A percentile compares a stretch with the other conserved stretches of the same genome.
phyloP scores from a whole-genome alignment of 257 asterid species.

The Echium plantagineum region DNA sequence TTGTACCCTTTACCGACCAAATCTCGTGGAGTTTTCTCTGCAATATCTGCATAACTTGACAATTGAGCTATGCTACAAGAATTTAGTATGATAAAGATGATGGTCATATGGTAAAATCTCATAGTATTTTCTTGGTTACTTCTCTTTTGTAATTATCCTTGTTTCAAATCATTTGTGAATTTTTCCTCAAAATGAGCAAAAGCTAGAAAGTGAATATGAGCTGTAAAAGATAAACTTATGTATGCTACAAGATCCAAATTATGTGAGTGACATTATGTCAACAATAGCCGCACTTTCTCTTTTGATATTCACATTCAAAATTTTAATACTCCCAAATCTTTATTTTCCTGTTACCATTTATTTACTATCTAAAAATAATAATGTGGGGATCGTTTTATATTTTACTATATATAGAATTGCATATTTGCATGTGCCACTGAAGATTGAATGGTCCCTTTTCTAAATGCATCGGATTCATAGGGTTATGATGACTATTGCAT shows the following conservation, averaged over 20 bases:
- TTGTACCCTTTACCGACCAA: slow-evolving; percentile 8
- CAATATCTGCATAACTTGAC: slow-evolving; percentile 1
- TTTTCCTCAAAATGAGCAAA: slow-evolving; percentile 7
- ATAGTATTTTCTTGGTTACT: slow-evolving; percentile 7
- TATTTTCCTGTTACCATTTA: background rate
- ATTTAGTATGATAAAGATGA: slow-evolving; percentile 26
- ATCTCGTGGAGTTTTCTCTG: slow-evolving; percentile 9
- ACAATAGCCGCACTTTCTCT: slow-evolving; percentile 33
- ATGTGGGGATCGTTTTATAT: background rate
- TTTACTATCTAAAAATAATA: background rate
- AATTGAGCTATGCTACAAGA: slow-evolving; percentile 15
- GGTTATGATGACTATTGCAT: slow-evolving; percentile 23
- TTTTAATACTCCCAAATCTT: slow-evolving; percentile 4
- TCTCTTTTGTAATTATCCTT: slow-evolving; percentile 3
- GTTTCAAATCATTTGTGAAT: slow-evolving; percentile 10
- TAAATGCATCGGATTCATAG: slow-evolving; percentile 22
- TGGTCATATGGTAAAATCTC: slow-evolving; percentile 19
- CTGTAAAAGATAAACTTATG: slow-evolving; percentile 53
- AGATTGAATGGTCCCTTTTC: slow-evolving; percentile 15
- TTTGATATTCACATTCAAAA: background rate
- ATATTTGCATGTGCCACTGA: slow-evolving; percentile 6
- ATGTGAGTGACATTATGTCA: slow-evolving; percentile 22
- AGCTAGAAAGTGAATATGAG: background rate
- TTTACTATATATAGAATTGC: slow-evolving; percentile 14
- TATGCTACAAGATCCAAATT: slow-evolving; percentile 61